phyloP scores from a whole-genome alignment of 208 protist species.

The Crithidia sp. region DNA sequence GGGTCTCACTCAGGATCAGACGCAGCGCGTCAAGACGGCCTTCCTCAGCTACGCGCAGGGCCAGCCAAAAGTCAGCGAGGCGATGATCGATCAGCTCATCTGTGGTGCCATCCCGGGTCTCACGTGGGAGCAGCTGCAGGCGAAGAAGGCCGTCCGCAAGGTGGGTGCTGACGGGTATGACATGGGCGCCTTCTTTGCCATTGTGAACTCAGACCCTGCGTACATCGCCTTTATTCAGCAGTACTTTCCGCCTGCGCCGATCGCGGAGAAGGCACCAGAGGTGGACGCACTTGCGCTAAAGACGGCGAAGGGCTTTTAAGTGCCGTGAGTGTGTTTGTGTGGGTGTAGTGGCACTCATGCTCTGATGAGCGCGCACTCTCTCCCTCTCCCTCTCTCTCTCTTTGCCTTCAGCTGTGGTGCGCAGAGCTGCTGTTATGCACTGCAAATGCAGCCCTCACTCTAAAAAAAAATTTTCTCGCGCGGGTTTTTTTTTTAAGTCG shows the following conservation, averaged over 20 bases:
- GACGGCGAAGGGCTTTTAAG: constrained; percentile 83
- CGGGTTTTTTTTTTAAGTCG: no score
- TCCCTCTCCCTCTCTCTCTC: neutral
- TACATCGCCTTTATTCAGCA: constrained; percentile 79
- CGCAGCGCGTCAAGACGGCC: constrained; percentile 88
- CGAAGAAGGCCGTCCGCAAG: constrained; percentile 62
- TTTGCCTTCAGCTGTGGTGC: neutral
- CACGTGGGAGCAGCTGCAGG: constrained; percentile 85
- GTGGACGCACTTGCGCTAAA: constrained; percentile 83
- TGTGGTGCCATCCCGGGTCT: constrained; percentile 86
- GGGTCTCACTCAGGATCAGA: constrained; percentile 74
- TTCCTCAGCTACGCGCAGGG: constrained; percentile 89
- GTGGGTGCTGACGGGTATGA: constrained; percentile 70
- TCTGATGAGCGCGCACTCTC: neutral
- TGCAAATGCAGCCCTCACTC: no score
- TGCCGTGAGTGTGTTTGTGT: neutral
- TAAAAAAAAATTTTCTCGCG: no score
- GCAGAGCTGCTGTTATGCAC: no score
- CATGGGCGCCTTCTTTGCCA: constrained; percentile 76
- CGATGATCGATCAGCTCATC: constrained; percentile 91
- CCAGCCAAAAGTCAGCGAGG: constrained; percentile 70
- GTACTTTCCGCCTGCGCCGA: constrained; percentile 79
- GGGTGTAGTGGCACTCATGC: neutral
- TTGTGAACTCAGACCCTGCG: constrained; percentile 70
- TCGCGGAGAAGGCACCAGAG: constrained; percentile 68